phyloP scores from a whole-genome alignment of 441 rosid species.

The Iberis amara region DNA sequence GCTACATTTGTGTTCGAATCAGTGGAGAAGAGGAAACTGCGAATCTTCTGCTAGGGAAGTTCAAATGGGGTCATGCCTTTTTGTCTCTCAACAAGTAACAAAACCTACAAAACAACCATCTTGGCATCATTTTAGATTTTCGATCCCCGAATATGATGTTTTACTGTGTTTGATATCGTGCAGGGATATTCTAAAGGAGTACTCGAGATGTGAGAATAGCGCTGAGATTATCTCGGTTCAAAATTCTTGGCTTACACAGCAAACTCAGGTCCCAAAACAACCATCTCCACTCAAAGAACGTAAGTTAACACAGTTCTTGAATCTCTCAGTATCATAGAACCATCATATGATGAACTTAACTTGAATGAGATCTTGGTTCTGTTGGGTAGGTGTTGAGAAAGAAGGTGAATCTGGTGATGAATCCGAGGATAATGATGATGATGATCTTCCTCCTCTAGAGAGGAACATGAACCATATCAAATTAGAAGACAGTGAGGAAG shows the following conservation, averaged over 20 bases:
- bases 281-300: slow-evolving; percentile 41
- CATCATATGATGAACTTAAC: background rate
- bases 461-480: slow-evolving; percentile 74
- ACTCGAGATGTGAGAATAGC: slow-evolving; percentile 71
- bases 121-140: background rate
- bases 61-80: slow-evolving; percentile 98
- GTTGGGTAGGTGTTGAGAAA: slow-evolving; percentile 26
- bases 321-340: background rate
- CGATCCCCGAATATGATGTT: background rate
- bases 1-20: slow-evolving; percentile 22
- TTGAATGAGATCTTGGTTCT: background rate
- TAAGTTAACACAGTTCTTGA: slow-evolving; percentile 13
- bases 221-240: slow-evolving; percentile 57
- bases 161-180: background rate
- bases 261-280: slow-evolving; percentile 48
- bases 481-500: slow-evolving; percentile 45
- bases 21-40: slow-evolving; percentile 90
- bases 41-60: slow-evolving; percentile 71
- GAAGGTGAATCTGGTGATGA: slow-evolving; percentile 44
- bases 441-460: slow-evolving; percentile 83
- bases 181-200: slow-evolving; percentile 82
- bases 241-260: slow-evolving; percentile 82
- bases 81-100: slow-evolving; percentile 76
- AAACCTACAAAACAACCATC: background rate
- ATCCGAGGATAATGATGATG: slow-evolving; percentile 61